Evolutionary conservation across 2,329 filamentous ascomycete genomes (phyloP).

Genomic region (Penicillium rolfsii): DNA sequence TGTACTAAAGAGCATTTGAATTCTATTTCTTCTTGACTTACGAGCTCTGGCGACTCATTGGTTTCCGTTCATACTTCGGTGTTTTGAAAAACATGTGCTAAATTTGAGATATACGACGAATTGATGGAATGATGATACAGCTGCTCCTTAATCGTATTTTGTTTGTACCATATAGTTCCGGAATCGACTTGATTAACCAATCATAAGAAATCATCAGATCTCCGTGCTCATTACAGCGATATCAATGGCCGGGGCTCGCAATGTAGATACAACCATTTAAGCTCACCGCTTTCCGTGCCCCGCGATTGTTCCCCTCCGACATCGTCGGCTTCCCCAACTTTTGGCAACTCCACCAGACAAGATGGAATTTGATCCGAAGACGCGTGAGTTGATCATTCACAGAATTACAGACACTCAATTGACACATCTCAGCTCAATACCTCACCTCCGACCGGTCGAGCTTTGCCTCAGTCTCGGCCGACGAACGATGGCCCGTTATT

Average conservation of each 20-base stretch:
- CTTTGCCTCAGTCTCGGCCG: conserved; percentile 83
- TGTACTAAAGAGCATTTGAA: conserved; percentile 24
- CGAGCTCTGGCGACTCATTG: neutral
- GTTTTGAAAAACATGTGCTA: neutral
- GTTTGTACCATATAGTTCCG: neutral
- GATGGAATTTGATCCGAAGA: conserved; percentile 78
- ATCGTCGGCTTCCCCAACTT: conserved; percentile 22
- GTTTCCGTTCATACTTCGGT: neutral
- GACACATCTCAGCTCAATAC: conserved; percentile 64
- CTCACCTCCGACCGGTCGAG: conserved; percentile 80
- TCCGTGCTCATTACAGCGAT: neutral
- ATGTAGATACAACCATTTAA: neutral
- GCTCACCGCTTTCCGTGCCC: conserved; percentile 26
- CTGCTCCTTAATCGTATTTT: neutral
- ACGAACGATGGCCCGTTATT: conserved; percentile 91
- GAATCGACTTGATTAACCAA: neutral
- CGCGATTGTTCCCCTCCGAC: conserved; percentile 23
- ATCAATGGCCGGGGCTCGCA: neutral
- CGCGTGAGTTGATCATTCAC: conserved; percentile 56
- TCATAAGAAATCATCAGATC: neutral
- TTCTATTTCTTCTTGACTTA: conserved; percentile 1
- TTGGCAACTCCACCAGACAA: conserved; percentile 19
- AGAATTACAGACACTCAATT: conserved; percentile 13
- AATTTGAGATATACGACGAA: neutral
- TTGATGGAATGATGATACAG: neutral